phyloP scores from a whole-genome alignment of 768 basidiomycete species.

The Pulveroboletus ravenelii region DNA sequence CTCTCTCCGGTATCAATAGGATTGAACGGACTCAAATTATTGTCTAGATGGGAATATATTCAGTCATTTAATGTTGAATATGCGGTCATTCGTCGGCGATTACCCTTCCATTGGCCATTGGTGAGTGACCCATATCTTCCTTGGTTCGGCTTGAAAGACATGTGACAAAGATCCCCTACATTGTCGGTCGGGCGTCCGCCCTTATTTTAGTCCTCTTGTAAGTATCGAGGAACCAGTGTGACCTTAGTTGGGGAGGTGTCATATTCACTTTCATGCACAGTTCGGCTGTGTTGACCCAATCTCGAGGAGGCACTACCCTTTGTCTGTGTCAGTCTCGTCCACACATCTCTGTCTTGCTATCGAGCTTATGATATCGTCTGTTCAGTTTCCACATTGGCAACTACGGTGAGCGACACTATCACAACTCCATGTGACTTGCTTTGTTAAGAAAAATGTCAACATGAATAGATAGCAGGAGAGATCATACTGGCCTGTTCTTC shows the following conservation, averaged over 20 bases:
- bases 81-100: constrained; percentile 8
- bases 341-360: not conserved
- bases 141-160: not conserved
- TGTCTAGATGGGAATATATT: constrained; percentile 21
- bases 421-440: not conserved
- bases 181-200: constrained; percentile 13
- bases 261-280: constrained; percentile 2
- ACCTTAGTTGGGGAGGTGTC: not conserved
- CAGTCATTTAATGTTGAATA: constrained; percentile 16
- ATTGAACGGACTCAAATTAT: not conserved
- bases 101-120: constrained; percentile 15
- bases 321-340: constrained; percentile 16
- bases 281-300: not conserved
- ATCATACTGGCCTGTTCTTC: constrained; percentile 19
- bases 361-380: not conserved
- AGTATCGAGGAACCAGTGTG: not conserved
- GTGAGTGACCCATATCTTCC: constrained; percentile 11
- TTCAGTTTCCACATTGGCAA: constrained; percentile 1
- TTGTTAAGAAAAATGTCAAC: not conserved
- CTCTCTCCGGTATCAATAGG: not conserved
- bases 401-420: constrained; percentile 2
- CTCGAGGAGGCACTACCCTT: not conserved
- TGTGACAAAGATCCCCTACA: constrained; percentile 17
- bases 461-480: not conserved
- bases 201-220: constrained; percentile 14